Percentiles rank a stretch among this genome's conserved stretches.
Evolutionary conservation across 192 early-diverging fungal species (phyloP).

Genomic region (Coemansia sp.): DNA sequence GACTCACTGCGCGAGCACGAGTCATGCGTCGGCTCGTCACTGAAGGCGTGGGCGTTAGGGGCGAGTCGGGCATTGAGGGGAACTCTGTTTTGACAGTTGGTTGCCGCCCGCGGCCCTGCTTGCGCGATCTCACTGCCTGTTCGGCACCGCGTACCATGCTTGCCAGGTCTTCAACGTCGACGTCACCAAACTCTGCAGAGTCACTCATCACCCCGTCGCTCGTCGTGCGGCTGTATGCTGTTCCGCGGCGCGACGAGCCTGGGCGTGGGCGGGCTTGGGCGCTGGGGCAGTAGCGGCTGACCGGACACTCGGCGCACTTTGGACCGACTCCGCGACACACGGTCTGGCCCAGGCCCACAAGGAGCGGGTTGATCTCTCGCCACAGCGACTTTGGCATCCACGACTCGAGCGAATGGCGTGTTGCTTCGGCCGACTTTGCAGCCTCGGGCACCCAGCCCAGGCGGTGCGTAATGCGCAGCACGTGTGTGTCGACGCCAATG

Average conservation of each 20-base stretch:
- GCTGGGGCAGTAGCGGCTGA: slow-evolving; percentile 66
- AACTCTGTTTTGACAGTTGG: slow-evolving; percentile 10
- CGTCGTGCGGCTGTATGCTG: slow-evolving; percentile 11
- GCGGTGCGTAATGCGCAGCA: slow-evolving; percentile 85
- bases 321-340: slow-evolving; percentile 75
- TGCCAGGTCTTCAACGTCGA: slow-evolving; percentile 49
- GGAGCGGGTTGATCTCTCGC: slow-evolving; percentile 81
- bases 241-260: slow-evolving; percentile 7
- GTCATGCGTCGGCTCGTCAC: not conserved
- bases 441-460: slow-evolving; percentile 83
- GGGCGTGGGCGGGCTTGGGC: slow-evolving; percentile 13
- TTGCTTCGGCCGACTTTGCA: slow-evolving; percentile 76
- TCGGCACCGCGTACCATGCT: slow-evolving; percentile 51
- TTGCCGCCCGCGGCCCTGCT: slow-evolving; percentile 36
- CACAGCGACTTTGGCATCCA: slow-evolving; percentile 85
- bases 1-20: slow-evolving; percentile 5
- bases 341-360: slow-evolving; percentile 92
- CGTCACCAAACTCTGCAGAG: slow-evolving; percentile 33
- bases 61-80: slow-evolving; percentile 42
- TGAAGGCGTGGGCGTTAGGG: not conserved
- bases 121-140: slow-evolving; percentile 48
- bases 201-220: slow-evolving; percentile 30
- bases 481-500: slow-evolving; percentile 96
- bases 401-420: slow-evolving; percentile 68
- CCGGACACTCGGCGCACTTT: slow-evolving; percentile 78